Base-by-base conservation (phyloP, 2,329 filamentous ascomycete genomes). In the Zymoseptoria crescenta region DNA sequence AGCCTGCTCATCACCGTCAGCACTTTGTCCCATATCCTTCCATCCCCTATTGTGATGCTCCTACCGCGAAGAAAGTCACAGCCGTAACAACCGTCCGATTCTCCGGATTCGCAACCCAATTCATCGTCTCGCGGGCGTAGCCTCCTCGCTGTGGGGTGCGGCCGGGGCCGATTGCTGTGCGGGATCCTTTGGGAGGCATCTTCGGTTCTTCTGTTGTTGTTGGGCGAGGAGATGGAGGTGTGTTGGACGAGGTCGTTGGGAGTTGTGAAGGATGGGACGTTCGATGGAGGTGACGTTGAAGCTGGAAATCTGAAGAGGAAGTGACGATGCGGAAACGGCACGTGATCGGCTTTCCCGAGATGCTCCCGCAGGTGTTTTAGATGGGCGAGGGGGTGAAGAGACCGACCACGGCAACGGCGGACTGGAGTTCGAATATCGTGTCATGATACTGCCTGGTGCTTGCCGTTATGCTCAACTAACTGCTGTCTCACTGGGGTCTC, bases 11-110 rank as follows among this genome's bases (percentile, higher is more conserved):
- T 49, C 20, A 10, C 29, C 48, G 45, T 61, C 53, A 59, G 64
- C 61, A 58, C 54, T 50, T 54, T 30, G 2, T 24, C 54, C 49
- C 49, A n/a, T n/a, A n/a, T n/a, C n/a, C n/a, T n/a, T n/a, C n/a
- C n/a, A n/a, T n/a, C n/a, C n/a, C n/a, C n/a, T n/a, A n/a, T n/a
- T n/a, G n/a, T n/a, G n/a, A n/a, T n/a, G n/a, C n/a, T n/a, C n/a
- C n/a, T n/a, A 81, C 80, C 67, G 76, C 78, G 60, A 81, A 81
- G 61, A 81, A 69, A 20, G 75, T 75, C 54, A 81, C 70, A 8
- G 76, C 73, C 35, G 75, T 77, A 16, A 82, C 74, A 24, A 81
- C 73, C 56, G 70, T 75, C 62, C 78, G 71, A 69, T 82, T 82
- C 64, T 81, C 79, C 50, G 74, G 68, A 63, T 71, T 75, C 54